Evolutionary conservation across 768 basidiomycete genomes (phyloP), one percentile per base, ranked within the genome.

Genomic region (Leccinum subgranulosum): DNA sequence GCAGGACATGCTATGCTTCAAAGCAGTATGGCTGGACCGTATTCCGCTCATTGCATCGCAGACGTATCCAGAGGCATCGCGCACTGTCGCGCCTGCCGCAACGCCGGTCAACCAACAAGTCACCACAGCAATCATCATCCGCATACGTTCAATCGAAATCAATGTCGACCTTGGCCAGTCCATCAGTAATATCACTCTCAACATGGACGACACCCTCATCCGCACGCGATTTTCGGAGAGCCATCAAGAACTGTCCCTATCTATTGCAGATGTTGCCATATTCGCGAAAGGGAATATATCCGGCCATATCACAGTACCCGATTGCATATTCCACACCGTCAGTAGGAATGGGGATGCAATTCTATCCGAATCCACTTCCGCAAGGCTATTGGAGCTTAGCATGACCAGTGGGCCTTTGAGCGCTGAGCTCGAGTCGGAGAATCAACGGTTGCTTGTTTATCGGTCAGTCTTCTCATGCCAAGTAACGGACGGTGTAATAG

Each of bases 1-100:
- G 28, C 94, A 95, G 72, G 94, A 97, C 67, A 85, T 95, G 53
- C 79, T 98, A 19, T 94, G 92, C 71, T 93, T 96, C 81, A 95
- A 95, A 71, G 93, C 94, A 6, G 92, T 96, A 12, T 96, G 94
- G 92, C 70, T 96, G 48, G 93, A 95, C 66, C 85, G 85, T 36
- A 91, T 95, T 27, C 91, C 92, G 0, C 75, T 90, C 8, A 82
- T 94, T 65, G 82, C 84, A 19, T 70, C 76, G 39, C 79, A 73
- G 34, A 52, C 69, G 12, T 43, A 61, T 8, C 56, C 68, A 49
- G 65, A 67, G 23, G 53, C 49, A 7, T 60, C 71, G 47, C 52
- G 62, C 46, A 63, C 61, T 21, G 54, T 59, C 23, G 55, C 65
- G 15, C 51, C 64, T 23, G 58, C 64, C 17, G 41, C 60, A 63